Base-by-base conservation (phyloP, 2,329 filamentous ascomycete species). In the Alternaria alternata region DNA sequence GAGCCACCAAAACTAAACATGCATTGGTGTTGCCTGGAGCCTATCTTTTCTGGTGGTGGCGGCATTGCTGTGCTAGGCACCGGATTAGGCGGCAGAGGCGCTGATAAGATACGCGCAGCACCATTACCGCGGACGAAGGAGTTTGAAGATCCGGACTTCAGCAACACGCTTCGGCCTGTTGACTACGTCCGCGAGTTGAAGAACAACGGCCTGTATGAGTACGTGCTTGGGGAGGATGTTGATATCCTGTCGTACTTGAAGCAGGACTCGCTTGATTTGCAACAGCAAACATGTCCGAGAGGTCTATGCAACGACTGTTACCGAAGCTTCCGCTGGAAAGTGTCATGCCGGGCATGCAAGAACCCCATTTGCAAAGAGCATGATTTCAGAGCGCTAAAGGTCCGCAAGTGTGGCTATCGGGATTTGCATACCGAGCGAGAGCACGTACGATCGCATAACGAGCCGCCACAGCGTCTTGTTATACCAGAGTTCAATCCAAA, bases 11-110 rank as follows among this genome's bases (percentile, higher is more conserved):
- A 80, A 57, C 77, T 86, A 59, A 86, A 84, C 56, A 86, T 87
- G 71, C 82, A 84, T 63, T 88, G 86, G 86, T 88, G 86, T 69
- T 88, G 86, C 64, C 82, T 85, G 4, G 85, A 87, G 65, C 86
- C 86, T 16, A 83, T 86, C 51, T 87, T 87, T 66, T 87, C 85
- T 26, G 85, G 85, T 9, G 85, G 86, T 9, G 86, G 86, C 48
- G 85, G 85, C 14, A 87, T 88, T 61, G 85, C 84, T 36, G 85
- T 87, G 52, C 77, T 84, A 14, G 84, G 84, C n/a, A 77, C 75
- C 52, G 77, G 75, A 39, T 69, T 79, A 28, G 80, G 81, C 3
- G 83, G 81, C 61, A 81, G 82, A 64, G 85, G 85, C 46, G 83
- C 83, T 16, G 85, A 87, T 62, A 82, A 83, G 63, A 82, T 87